These are phyloP conservation scores for Aaosphaeria arxii DNA, from an alignment of 2,329 filamentous ascomycete genomes.

Conservation along the genomic window DNA sequence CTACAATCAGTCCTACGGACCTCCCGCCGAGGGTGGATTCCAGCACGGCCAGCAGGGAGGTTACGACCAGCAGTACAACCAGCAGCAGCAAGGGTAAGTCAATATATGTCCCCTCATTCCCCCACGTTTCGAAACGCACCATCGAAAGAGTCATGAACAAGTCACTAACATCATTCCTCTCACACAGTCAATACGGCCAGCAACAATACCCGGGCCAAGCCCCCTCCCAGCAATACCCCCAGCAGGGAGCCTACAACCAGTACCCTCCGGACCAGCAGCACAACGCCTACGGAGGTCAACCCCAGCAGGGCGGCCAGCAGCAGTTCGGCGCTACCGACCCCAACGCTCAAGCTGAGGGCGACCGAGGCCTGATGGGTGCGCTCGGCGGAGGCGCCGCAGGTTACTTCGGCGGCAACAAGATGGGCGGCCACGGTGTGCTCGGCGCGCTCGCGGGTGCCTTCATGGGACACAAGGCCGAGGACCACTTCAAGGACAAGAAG, in stretches of 20 bases:
- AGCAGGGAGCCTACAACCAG: slow-evolving; percentile 41
- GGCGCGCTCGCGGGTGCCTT: slow-evolving; percentile 59
- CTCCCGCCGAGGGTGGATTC: slow-evolving; percentile 47
- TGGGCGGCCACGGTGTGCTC: slow-evolving; percentile 54
- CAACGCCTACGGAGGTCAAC: slow-evolving; percentile 16
- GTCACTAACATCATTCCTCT: slow-evolving; percentile 2
- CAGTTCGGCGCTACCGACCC: slow-evolving; percentile 45
- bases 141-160: slow-evolving; percentile 5
- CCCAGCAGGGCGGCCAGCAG: slow-evolving; percentile 33
- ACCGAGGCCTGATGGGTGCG: slow-evolving; percentile 57
- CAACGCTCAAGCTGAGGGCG: slow-evolving; percentile 49
- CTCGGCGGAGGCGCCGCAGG: slow-evolving; percentile 57
- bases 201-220: slow-evolving; percentile 29
- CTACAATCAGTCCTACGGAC: slow-evolving; percentile 41
- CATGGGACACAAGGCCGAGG: slow-evolving; percentile 53
- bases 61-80: slow-evolving; percentile 20
- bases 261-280: slow-evolving; percentile 31
- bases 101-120: not conserved
- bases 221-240: slow-evolving; percentile 38
- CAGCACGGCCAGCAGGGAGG: slow-evolving; percentile 43
- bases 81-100: slow-evolving; percentile 35
- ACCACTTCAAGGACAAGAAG: slow-evolving; percentile 50
- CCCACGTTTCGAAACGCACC: slow-evolving; percentile 10
- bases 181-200: slow-evolving; percentile 20
- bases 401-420: slow-evolving; percentile 54